Evolutionary conservation across 2,329 filamentous ascomycete species (phyloP).

Genomic region (Hypoxylon sp.): DNA sequence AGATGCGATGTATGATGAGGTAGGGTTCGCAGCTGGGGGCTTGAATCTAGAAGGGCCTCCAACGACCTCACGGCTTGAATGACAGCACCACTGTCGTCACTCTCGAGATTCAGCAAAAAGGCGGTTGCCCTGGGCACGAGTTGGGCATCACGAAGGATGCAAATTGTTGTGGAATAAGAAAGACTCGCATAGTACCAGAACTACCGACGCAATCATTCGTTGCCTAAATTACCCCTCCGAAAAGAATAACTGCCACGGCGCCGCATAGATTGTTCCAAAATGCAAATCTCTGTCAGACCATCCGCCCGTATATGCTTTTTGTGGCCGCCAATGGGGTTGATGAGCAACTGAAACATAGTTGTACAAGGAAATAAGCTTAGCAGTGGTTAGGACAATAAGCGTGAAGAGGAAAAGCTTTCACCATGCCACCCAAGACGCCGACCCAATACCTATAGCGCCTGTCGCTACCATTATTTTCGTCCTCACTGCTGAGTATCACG

Average conservation of each 20-base stretch:
- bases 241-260: slow-evolving; percentile 14
- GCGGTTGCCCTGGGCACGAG: not conserved
- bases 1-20: slow-evolving; percentile 30
- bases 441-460: not conserved
- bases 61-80: slow-evolving; percentile 11
- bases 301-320: slow-evolving; percentile 18
- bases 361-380: not conserved
- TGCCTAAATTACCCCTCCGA: slow-evolving; percentile 9
- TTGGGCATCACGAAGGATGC: slow-evolving; percentile 14
- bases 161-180: slow-evolving; percentile 3
- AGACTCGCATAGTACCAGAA: not conserved
- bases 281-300: slow-evolving; percentile 7
- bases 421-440: slow-evolving; percentile 14
- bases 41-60: slow-evolving; percentile 23
- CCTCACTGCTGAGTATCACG: not conserved
- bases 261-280: slow-evolving; percentile 7
- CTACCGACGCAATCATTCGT: not conserved
- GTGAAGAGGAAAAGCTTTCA: slow-evolving; percentile 10
- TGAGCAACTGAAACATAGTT: not conserved
- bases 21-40: slow-evolving; percentile 15
- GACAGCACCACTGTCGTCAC: slow-evolving; percentile 7
- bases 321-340: not conserved
- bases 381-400: not conserved
- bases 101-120: not conserved
- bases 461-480: not conserved